Evolutionary conservation across 2,329 filamentous ascomycete species (phyloP), one percentile per base, ranked within the genome.

Genomic region (Fusarium goolgardi): DNA sequence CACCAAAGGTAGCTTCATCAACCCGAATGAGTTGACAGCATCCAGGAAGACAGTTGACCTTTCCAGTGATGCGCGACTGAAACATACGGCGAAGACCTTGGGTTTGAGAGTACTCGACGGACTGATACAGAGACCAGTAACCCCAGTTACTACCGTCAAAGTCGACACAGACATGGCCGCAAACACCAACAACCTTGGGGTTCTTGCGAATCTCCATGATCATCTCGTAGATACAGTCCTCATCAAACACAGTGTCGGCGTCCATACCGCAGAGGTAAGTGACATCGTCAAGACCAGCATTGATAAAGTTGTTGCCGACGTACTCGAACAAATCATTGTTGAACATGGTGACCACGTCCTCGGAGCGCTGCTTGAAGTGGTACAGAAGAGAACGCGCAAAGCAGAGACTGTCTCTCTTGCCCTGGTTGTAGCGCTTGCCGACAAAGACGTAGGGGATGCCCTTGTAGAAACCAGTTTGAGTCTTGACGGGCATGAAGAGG

Each of bases 1-100:
- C 81, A 3, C 82, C 81, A 67, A 82, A 83, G 0, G 83, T 84
- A 13, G 81, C 80, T 63, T 84, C 82, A 51, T 83, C 81, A 15
- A 85, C 79, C 15, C 80, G 81, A 51, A 85, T 81, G 18, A 85
- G 77, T 67, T 85, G 83, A 59, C 83, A 85, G 47, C 83, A 84
- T 7, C 82, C 82, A 0, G 82, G 81, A 3, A 83, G 76, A 63
- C 81, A 84, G 37, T 82, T 83, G 46, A 84, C 82, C 55, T 84
- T 84, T 58, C 82, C 81, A 0, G 82, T 84, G 45, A 82, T 78
- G 35, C 81, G 77, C 11, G 81, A 83, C 69, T 85, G 83, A 66
- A 84, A 83, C 73, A 83, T 81, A 12, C 83, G 80, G 3, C 81
- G 79, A 45, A 84, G 76, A 6, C 80, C 81, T 60, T 84, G 82